Evolutionary conservation across 805 yeast genomes (phyloP), one percentile per base, ranked within the genome.

Genomic region (Zygosaccharomyces rouxii): DNA sequence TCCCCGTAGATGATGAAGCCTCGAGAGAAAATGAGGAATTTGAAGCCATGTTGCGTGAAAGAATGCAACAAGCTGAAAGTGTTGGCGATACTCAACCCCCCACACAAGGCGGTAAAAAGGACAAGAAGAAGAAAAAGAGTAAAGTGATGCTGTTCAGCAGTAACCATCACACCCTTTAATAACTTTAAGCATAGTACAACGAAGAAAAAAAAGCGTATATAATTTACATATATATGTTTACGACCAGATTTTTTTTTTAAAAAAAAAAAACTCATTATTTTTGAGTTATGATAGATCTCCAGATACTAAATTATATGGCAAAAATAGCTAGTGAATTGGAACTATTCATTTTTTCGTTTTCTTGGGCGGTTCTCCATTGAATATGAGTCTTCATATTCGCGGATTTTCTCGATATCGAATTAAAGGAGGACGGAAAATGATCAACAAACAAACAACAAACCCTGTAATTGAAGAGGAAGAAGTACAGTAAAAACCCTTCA

Each of bases 21-120:
- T 63, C 63, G 1, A 73, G 68, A 7, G 77, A 74, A 48, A 77
- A 72, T 35, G 71, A 73, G 59, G 82, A 77, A 38, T 59, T 68
- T 42, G 74, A 71, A 48, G 77, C 78, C 49, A 70, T 78, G 75
- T 71, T 83, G 19, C 66, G 77, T 22, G 72, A 71, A 54, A 82
- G 81, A 3, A 74, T 71, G 50, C 77, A 73, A 55, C 77, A 74
- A 50, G 76, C 74, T 54, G 63, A 55, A 55, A 63, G 45, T 53
- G 10, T n/a, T 3, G 35, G 35, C 10, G 50, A 46, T 30, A 21
- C 22, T 7, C 41, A 38, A 5, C 43, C 39, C 14, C 26, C 43
- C 4, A 10, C 28, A 1, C 44, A 33, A 4, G 22, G 43, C 11
- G 59, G 39, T 48, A 69, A 63, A 5, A 64, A 61, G 37, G 73